phyloP scores from a whole-genome alignment of 768 basidiomycete species.

The Kwoniella mangroviensis region DNA sequence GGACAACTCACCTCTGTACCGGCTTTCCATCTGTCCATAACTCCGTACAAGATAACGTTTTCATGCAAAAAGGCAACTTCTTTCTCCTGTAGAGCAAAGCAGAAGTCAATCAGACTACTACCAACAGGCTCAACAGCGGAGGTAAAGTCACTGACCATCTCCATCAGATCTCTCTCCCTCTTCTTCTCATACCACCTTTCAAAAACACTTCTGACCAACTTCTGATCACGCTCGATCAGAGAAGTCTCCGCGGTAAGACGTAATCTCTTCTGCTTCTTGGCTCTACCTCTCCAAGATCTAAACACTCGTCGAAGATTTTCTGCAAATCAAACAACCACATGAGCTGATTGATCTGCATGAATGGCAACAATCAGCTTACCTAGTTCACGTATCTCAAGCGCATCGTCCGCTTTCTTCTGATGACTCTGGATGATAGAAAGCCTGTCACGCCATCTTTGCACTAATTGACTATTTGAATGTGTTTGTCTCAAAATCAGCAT shows the following conservation, averaged over 20 bases:
- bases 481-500: not conserved
- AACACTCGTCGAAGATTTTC: conserved; percentile 23
- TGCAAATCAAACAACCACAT: not conserved
- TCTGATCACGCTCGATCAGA: conserved; percentile 12
- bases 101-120: not conserved
- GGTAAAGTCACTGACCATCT: conserved; percentile 24
- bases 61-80: conserved; percentile 41
- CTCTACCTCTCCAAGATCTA: conserved; percentile 17
- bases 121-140: not conserved
- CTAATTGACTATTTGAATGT: not conserved
- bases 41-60: conserved; percentile 44
- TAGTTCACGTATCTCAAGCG: conserved; percentile 20
- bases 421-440: conserved; percentile 1
- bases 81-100: conserved; percentile 32
- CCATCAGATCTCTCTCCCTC: conserved; percentile 31
- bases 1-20: conserved; percentile 13
- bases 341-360: not conserved
- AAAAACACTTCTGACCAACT: conserved; percentile 13
- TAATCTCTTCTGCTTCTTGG: conserved; percentile 17
- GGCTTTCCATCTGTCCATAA: conserved; percentile 50
- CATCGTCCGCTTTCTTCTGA: conserved; percentile 24
- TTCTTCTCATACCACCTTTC: conserved; percentile 23
- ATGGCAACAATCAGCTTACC: not conserved
- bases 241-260: not conserved
- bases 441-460: conserved; percentile 27